A percentile compares a stretch with the other conserved stretches of the same genome.
These are phyloP conservation scores for Trichosporon asahii DNA, from an alignment of 1,284 basidiomycete genomes.

Conservation along the genomic window DNA sequence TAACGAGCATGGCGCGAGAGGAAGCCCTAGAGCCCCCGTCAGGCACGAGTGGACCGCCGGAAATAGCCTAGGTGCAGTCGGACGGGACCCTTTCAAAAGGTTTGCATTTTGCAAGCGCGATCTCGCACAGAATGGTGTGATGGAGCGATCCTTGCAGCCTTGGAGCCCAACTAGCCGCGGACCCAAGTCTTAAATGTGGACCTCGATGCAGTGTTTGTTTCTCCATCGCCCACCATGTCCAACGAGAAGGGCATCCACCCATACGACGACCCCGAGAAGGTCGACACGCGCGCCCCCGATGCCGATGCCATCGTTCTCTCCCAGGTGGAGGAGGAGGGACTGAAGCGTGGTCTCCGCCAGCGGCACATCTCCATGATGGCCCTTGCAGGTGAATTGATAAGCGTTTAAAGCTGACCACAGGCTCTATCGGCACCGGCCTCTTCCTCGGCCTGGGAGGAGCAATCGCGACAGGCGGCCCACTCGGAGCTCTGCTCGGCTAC, in stretches of 20 bases:
- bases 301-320: conserved; percentile 2
- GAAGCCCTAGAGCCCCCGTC: neutral
- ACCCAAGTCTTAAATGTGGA: neutral
- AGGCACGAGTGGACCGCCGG: neutral
- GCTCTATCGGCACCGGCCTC: conserved; percentile 59
- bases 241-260: neutral
- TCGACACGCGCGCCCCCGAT: neutral
- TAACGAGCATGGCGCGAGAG: too few species aligned
- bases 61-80: neutral
- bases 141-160: neutral
- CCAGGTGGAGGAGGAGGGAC: conserved; percentile 23
- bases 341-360: conserved; percentile 29
- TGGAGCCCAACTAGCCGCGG: neutral
- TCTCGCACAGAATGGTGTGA: neutral
- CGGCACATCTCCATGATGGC: conserved; percentile 38
- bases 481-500: conserved; percentile 36
- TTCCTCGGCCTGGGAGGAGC: conserved; percentile 70
- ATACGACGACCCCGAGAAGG: neutral
- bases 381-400: conserved; percentile 28
- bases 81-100: neutral
- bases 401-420: conserved; percentile 10
- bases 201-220: neutral
- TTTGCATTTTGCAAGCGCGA: neutral
- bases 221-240: neutral
- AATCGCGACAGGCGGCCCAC: conserved; percentile 51